Evolutionary conservation across 2,329 filamentous ascomycete species (phyloP), one percentile per base, ranked within the genome.

Genomic region (Helicocarpus griseus): DNA sequence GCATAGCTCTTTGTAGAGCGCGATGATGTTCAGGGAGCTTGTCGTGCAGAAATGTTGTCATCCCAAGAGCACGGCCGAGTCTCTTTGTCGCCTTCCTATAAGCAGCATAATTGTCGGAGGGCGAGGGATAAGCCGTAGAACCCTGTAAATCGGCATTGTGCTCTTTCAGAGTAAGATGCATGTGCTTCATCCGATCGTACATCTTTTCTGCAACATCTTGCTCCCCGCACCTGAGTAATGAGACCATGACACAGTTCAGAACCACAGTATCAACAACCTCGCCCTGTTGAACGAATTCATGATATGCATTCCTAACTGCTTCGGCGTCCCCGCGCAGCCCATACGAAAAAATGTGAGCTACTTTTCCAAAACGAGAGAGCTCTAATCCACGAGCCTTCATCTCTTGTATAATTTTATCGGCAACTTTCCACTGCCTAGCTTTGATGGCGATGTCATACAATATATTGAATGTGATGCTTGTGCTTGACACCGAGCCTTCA

Each of bases 391-490:
- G 83, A 13, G 66, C 72, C 47, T 77, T 73, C 83, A 97, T 90
- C 69, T 97, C 90, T 52, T 81, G 76, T 60, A 90, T 82, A 9
- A 97, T 80, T 72, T 88, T 87, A 60, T 96, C 87, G 3, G 89
- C 90, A 21, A 97, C 79, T 1, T 76, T 74, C 58, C 86, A 95
- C 62, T 94, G 93, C 36, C 87, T 86, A 0, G 88, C 82, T 66
- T 93, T 94, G 58, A 88, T 81, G 1, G 93, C 89, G 9, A 89
- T 79, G 63, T 96, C 87, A 60, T 95, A 96, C 11, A 98, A 77
- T 44, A 96, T 86, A 63, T 93, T 95, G 69, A 98, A 94, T 0
- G 91, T 95, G n/a, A 89, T 84, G 46, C 81, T 77, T 59, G 86
- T 86, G 33, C 79, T 83, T 58, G 72, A 71, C 13, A 89, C 67